A percentile compares a stretch with the other conserved stretches of the same genome.
Conservation (phyloP, 768 basidiomycete species). For the Artomyces pyxidatus region DNA sequence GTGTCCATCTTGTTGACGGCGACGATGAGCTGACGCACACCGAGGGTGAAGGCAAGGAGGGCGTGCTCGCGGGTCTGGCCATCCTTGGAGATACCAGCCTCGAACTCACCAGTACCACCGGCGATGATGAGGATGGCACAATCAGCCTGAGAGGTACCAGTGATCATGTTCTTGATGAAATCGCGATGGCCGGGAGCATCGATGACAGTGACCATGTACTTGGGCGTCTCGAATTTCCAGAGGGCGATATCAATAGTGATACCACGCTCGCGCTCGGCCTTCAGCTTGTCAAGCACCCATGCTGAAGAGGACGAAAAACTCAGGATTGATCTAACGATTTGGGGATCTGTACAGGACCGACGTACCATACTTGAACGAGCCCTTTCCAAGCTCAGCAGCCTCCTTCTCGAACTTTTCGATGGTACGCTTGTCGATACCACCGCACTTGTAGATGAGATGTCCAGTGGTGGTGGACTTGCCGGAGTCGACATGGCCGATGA, state of each 20-base stretch:
- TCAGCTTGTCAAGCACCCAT: conserved; percentile 99
- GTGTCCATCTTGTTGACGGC: conserved; percentile 99
- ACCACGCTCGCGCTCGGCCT: conserved; percentile 99
- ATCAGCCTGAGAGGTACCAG: conserved; percentile 99
- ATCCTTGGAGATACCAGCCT: conserved; percentile 99
- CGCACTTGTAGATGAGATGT: conserved; percentile 99
- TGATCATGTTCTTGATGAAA: conserved; percentile 99
- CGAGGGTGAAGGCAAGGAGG: conserved; percentile 98
- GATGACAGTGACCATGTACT: conserved; percentile 92
- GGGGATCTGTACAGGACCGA: conserved; percentile 11
- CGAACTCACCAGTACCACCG: conserved; percentile 99
- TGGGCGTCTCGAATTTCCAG: conserved; percentile 99
- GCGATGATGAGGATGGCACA: conserved; percentile 99
- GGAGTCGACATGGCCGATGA: conserved; percentile 99
- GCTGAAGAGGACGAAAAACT: conserved; percentile 43
- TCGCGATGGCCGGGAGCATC: conserved; percentile 99
- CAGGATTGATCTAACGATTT: conserved; percentile 15
- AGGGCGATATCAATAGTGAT: conserved; percentile 99
- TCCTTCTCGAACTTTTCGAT: conserved; percentile 99
- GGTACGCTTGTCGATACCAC: conserved; percentile 99
- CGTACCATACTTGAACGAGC: conserved; percentile 95
- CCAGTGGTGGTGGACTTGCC: conserved; percentile 99
- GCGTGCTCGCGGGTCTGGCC: conserved; percentile 99
- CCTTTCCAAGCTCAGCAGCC: conserved; percentile 99
- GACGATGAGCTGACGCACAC: conserved; percentile 99